Base-by-base conservation (phyloP, 176 grass and related monocot genomes). In the Avena atlantica region DNA sequence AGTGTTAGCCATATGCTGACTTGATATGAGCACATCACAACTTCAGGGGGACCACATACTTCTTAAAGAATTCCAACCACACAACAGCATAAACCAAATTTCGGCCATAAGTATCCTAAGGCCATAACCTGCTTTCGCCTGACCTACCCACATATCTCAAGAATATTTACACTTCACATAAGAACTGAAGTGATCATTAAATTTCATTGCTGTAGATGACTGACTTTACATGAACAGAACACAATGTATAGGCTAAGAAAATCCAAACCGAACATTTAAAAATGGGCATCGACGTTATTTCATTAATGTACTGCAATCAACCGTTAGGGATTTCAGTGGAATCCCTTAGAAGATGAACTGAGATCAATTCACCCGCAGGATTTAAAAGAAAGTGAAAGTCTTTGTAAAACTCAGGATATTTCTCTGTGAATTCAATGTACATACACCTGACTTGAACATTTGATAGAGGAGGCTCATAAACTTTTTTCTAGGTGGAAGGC, bases 21-120 rank as follows among this genome's bases (percentile, higher is more conserved):
- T 67, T 27, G 70, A 82, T 50, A 84, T 60, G 58, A 25, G 42
- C 36, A 86, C 45, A 60, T 50, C 21, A 58, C 21, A 77, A 62
- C 2, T 68, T 31, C 45, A 74, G 9, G 12, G 20, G 56, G 12
- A 15, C 7, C 12, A 79, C 6, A 78, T n/a, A 61, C 13, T 52
- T 36, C 56, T 79, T 31, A 14, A 4, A 70, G 61, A 51, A 60
- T 19, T 17, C 57, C 5, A 36, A 25, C 12, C 59, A 9, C 20
- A 20, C 11, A 76, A 78, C 51, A 37, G 37, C 13, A 52, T 6
- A 31, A 73, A 45, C 24, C 34, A 47, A n/a, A 17, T 27, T 17
- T n/a, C 12, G 51, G 15, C 40, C 14, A 60, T 16, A 58, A 58
- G 10, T 66, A 3, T 36, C 36, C 60, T 61, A 60, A 82, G 20